Percentiles rank a stretch among this genome's conserved stretches.
Evolutionary conservation across 2,329 filamentous ascomycete genomes (phyloP).

Genomic region (Microcyclospora tardicrescens): DNA sequence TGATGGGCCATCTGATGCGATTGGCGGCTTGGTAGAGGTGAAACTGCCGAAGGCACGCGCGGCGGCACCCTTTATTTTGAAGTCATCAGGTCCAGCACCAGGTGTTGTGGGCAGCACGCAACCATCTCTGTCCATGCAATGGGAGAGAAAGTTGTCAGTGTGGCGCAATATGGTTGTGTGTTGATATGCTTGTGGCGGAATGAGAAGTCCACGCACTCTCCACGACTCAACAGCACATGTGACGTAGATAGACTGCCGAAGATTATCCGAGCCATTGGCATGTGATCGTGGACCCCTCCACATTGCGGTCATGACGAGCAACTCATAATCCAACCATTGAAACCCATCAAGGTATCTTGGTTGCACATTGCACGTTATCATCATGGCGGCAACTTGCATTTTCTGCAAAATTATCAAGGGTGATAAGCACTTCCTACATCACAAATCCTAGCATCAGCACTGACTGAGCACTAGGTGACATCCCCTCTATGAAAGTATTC

Average conservation of each 20-base stretch:
- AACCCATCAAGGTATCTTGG: background rate
- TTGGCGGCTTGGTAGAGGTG: conserved; percentile 1
- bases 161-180: no score
- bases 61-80: conserved; percentile 17
- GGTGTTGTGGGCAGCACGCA: conserved; percentile 1
- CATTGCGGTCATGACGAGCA: no score
- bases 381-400: conserved; percentile 54
- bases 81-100: conserved; percentile 8
- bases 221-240: no score
- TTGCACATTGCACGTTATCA: background rate
- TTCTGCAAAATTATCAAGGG: conserved; percentile 99
- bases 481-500: conserved; percentile 91
- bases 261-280: no score
- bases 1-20: conserved; percentile 4
- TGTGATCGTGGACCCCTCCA: no score
- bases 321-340: no score
- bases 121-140: conserved; percentile 6
- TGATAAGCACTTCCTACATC: conserved; percentile 15
- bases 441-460: background rate
- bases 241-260: no score
- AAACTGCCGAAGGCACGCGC: background rate
- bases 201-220: conserved; percentile 1
- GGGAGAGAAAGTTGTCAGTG: no score
- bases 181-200: no score
- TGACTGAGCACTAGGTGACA: conserved; percentile 55